Evolutionary conservation across 1,284 basidiomycete species (phyloP).

Genomic region (Ceratobasidium sp.): DNA sequence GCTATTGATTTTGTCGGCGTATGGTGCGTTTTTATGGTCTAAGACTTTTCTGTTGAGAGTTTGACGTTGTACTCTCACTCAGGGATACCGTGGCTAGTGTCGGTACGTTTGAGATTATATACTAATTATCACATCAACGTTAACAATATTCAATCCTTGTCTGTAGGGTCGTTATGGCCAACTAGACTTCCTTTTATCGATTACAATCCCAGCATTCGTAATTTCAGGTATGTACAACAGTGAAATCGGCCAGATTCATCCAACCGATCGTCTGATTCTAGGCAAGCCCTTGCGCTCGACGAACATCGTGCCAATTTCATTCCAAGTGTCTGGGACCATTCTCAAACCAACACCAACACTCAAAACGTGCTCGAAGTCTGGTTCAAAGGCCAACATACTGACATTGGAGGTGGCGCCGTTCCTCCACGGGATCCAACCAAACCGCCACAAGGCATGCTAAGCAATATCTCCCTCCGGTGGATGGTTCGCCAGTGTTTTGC

Average conservation of each 20-base stretch:
- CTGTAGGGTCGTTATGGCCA: not conserved
- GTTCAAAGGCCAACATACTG: constrained; percentile 30
- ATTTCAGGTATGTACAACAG: constrained; percentile 17
- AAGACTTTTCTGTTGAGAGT: not conserved
- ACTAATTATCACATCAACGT: too few relatives aligned
- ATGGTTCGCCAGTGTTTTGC: constrained; percentile 43
- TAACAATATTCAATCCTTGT: not conserved
- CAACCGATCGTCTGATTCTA: not conserved
- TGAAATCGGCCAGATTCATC: not conserved
- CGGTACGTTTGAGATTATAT: not conserved
- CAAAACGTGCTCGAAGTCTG: constrained; percentile 27
- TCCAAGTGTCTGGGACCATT: constrained; percentile 49
- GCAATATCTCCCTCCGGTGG: constrained; percentile 40
- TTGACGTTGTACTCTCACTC: not conserved
- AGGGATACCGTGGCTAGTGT: constrained; percentile 49
- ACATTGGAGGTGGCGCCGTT: constrained; percentile 4
- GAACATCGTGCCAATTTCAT: constrained; percentile 54
- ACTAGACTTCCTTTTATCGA: constrained; percentile 34
- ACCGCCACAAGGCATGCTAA: not conserved
- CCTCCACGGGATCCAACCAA: not conserved
- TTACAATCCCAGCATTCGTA: constrained; percentile 42
- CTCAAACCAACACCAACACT: not conserved
- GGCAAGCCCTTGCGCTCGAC: constrained; percentile 55
- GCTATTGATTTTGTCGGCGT: constrained; percentile 48
- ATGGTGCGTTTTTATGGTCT: constrained; percentile 43